A percentile compares a stretch with the other conserved stretches of the same genome.
These are phyloP conservation scores for Cerioporus squamosus DNA, from an alignment of 1,284 basidiomycete species.

Conservation along the genomic window DNA sequence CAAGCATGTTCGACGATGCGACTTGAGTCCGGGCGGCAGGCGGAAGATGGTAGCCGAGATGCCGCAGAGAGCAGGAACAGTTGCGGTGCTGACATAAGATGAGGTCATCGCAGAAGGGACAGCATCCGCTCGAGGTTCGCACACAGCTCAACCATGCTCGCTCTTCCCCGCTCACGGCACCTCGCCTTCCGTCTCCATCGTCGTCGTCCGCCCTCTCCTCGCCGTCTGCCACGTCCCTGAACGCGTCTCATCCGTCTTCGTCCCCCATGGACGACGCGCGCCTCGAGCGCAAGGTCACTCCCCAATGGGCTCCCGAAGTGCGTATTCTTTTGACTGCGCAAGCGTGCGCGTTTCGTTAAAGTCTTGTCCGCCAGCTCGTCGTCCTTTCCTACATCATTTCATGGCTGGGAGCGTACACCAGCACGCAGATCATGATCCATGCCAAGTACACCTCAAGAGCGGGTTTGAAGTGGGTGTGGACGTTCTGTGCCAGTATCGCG, in stretches of 20 bases:
- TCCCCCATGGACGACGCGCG: neutral
- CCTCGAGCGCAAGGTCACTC: constrained; percentile 30
- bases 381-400: constrained; percentile 36
- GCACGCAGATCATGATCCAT: constrained; percentile 38
- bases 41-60: no score
- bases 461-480: constrained; percentile 31
- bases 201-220: neutral
- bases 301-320: constrained; percentile 35
- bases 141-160: neutral
- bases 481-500: constrained; percentile 32
- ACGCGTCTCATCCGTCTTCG: neutral
- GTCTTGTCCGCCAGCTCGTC: constrained; percentile 25
- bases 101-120: neutral
- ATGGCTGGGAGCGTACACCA: constrained; percentile 37
- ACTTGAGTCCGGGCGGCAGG: no score
- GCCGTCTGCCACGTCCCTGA: neutral
- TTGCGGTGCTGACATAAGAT: neutral
- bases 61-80: no score
- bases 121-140: neutral
- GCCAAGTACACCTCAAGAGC: constrained; percentile 32
- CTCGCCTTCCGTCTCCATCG: neutral
- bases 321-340: neutral
- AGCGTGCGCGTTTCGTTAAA: neutral
- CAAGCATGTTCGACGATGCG: no score
- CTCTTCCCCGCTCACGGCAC: neutral